phyloP scores from a whole-genome alignment of 495 filamentous ascomycete genomes.

The Lasiosphaeris hirsuta region DNA sequence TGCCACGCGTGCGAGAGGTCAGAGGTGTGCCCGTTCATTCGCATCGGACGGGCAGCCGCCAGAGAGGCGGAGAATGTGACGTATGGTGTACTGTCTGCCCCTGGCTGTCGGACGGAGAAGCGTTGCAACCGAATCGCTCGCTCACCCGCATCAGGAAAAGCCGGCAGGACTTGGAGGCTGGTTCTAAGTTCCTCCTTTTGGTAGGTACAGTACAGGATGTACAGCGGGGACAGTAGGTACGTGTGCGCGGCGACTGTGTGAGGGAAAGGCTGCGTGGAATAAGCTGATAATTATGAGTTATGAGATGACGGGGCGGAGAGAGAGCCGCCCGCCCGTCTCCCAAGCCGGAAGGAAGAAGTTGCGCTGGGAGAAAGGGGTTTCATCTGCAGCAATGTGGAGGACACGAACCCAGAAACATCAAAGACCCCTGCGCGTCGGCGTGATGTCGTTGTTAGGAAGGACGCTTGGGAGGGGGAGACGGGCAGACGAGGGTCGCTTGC shows the following conservation, averaged over 20 bases:
- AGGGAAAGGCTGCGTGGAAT: neutral
- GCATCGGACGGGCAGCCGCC: neutral
- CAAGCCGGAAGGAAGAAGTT: neutral
- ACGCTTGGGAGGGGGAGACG: neutral
- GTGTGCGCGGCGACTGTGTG: neutral
- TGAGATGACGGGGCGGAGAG: conserved; percentile 1
- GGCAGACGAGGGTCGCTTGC: neutral
- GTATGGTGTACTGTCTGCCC: neutral
- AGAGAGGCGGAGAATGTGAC: conserved; percentile 6
- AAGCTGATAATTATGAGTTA: conserved; percentile 1
- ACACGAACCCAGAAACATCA: neutral
- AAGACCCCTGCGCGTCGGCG: conserved; percentile 13
- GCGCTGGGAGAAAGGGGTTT: conserved; percentile 13
- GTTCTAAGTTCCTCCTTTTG: neutral
- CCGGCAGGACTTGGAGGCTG: conserved; percentile 1
- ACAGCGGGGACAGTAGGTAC: neutral
- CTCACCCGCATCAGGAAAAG: conserved; percentile 4
- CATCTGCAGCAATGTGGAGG: conserved; percentile 6
- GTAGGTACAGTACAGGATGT: neutral
- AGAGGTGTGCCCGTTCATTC: conserved; percentile 4
- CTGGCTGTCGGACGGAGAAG: neutral
- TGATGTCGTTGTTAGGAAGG: conserved; percentile 12
- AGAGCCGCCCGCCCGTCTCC: neutral
- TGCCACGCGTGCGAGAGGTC: conserved; percentile 11
- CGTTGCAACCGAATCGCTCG: conserved; percentile 2